Evolutionary conservation across 306 rosid species (phyloP).

Genomic region (Pyrus bretschneideri): DNA sequence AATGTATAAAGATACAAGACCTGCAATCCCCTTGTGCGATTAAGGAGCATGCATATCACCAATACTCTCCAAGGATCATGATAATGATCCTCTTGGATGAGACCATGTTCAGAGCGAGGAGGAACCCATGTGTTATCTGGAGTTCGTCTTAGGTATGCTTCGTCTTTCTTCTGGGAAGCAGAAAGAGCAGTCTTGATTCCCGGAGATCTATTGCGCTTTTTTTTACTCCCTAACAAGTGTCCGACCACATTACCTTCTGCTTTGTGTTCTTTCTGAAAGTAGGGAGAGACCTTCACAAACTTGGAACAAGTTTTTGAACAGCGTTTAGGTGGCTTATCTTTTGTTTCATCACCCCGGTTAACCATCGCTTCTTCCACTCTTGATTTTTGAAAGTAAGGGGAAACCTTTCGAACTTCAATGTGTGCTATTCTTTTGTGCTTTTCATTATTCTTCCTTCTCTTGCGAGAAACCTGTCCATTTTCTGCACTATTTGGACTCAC

Average conservation of each 20-base stretch:
- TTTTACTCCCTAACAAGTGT: constrained; percentile 3
- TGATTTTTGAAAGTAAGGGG: constrained; percentile 13
- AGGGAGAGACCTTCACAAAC: constrained; percentile 23
- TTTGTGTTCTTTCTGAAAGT: constrained; percentile 12
- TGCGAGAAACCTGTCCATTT: not conserved
- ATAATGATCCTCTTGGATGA: constrained; percentile 59
- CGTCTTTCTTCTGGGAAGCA: constrained; percentile 26
- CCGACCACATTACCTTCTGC: not conserved
- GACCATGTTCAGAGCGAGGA: constrained; percentile 42
- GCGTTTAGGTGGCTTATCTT: not conserved
- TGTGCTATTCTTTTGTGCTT: not conserved
- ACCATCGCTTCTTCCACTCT: constrained; percentile 2
- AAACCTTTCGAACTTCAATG: constrained; percentile 9
- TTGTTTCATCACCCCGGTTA: not conserved
- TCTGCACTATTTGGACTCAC: not conserved
- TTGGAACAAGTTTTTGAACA: constrained; percentile 8
- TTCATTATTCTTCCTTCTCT: not conserved
- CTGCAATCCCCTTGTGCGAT: constrained; percentile 48
- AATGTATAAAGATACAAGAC: constrained; percentile 16
- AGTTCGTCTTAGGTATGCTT: constrained; percentile 49
- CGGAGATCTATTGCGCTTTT: not conserved
- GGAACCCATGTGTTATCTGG: constrained; percentile 57
- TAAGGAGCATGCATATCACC: constrained; percentile 64
- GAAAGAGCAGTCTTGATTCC: constrained; percentile 13
- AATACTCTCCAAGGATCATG: constrained; percentile 78